These are phyloP conservation scores for Platanthera zijinensis DNA, from an alignment of 106 monocot species.

Conservation along the genomic window DNA sequence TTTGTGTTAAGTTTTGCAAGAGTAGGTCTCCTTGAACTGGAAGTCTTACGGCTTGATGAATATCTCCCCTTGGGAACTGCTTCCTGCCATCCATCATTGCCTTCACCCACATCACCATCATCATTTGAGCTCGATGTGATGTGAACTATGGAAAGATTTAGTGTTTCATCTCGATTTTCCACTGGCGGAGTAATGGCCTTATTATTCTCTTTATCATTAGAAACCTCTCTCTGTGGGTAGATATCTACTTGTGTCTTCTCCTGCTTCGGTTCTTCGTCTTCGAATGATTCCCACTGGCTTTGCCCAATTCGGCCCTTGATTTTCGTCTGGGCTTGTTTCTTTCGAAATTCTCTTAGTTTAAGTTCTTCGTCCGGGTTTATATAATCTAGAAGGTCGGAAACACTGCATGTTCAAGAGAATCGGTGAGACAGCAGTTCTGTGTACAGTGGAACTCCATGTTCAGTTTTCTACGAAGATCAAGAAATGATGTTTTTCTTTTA, in stretches of 20 bases:
- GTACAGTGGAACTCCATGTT: not conserved
- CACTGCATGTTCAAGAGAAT: conserved; percentile 32
- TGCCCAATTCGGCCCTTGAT: conserved; percentile 55
- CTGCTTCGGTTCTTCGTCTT: conserved; percentile 49
- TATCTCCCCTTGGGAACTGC: conserved; percentile 71
- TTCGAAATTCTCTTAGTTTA: conserved; percentile 78
- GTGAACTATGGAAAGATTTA: conserved; percentile 12
- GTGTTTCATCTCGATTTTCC: conserved; percentile 45
- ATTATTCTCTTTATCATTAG: conserved; percentile 57
- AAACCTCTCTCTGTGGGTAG: conserved; percentile 23
- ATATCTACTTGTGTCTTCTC: conserved; percentile 18
- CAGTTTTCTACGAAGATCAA: not conserved
- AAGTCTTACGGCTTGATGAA: conserved; percentile 35
- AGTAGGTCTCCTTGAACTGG: conserved; percentile 54
- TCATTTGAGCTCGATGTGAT: conserved; percentile 19
- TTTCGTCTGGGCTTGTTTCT: conserved; percentile 83
- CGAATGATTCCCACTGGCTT: conserved; percentile 48
- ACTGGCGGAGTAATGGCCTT: conserved; percentile 15
- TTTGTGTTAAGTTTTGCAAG: conserved; percentile 74
- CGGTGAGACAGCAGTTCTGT: not conserved
- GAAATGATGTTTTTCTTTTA: conserved; percentile 10
- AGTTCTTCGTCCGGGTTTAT: conserved; percentile 89
- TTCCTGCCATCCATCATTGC: conserved; percentile 95
- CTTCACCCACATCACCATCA: conserved; percentile 27
- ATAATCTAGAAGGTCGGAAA: conserved; percentile 95